A percentile compares a stretch with the other conserved stretches of the same genome.
phyloP scores from a whole-genome alignment of 768 basidiomycete species.

The Daedalea quercina region DNA sequence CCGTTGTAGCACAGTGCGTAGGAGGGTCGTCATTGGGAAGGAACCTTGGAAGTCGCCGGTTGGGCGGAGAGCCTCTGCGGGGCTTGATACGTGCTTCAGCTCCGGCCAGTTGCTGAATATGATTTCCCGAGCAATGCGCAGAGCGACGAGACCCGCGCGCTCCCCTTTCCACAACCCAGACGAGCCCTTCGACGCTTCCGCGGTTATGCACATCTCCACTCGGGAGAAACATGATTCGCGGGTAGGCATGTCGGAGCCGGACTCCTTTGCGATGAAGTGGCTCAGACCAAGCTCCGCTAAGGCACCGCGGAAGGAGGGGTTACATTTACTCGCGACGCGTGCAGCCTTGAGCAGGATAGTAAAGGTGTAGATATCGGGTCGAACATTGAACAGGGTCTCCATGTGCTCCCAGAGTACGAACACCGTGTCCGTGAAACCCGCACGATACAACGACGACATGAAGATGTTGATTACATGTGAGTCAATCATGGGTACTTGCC shows the following conservation, averaged over 20 bases:
- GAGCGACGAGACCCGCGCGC: constrained; percentile 21
- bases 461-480: constrained; percentile 25
- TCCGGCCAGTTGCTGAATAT: constrained; percentile 48
- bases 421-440: constrained; percentile 53
- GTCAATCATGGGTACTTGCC: constrained; percentile 7
- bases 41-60: constrained; percentile 17
- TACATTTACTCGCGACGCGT: constrained; percentile 42
- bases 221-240: constrained; percentile 11
- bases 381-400: constrained; percentile 46
- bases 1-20: constrained; percentile 4
- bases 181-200: constrained; percentile 9
- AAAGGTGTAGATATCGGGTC: constrained; percentile 50
- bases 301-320: constrained; percentile 45
- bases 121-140: constrained; percentile 12
- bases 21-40: constrained; percentile 23
- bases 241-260: not conserved
- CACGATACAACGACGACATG: constrained; percentile 40
- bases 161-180: constrained; percentile 23
- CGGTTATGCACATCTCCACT: constrained; percentile 23
- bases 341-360: constrained; percentile 56
- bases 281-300: constrained; percentile 36
- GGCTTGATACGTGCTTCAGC: constrained; percentile 28
- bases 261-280: not conserved
- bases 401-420: constrained; percentile 69
- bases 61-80: constrained; percentile 29